Evolutionary conservation across 2,329 filamentous ascomycete genomes (phyloP).

Genomic region (Didymella keratinophila): DNA sequence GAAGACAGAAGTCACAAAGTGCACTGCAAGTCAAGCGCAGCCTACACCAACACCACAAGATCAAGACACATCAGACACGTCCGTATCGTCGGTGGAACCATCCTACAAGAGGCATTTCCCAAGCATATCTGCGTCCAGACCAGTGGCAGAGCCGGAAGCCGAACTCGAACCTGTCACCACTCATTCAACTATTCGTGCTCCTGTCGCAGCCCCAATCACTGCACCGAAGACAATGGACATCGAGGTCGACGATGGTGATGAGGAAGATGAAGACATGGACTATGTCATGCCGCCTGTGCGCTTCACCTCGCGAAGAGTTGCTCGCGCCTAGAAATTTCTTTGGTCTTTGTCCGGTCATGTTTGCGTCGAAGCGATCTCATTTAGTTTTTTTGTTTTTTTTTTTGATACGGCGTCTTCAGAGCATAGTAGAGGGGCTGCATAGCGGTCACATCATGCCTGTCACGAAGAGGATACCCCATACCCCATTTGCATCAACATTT

Average conservation of each 20-base stretch:
- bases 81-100: slow-evolving; percentile 26
- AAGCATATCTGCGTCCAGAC: slow-evolving; percentile 19
- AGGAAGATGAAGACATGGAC: slow-evolving; percentile 40
- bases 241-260: slow-evolving; percentile 49
- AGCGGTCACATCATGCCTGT: slow-evolving; percentile 9
- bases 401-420: slow-evolving; percentile 9
- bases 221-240: slow-evolving; percentile 41
- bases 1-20: slow-evolving; percentile 49
- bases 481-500: slow-evolving; percentile 8
- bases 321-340: slow-evolving; percentile 19
- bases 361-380: slow-evolving; percentile 43
- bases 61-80: slow-evolving; percentile 30
- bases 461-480: slow-evolving; percentile 20
- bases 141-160: slow-evolving; percentile 10
- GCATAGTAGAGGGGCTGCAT: slow-evolving; percentile 10
- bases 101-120: slow-evolving; percentile 28
- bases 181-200: slow-evolving; percentile 8
- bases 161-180: slow-evolving; percentile 17
- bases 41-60: slow-evolving; percentile 20
- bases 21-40: slow-evolving; percentile 28
- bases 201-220: slow-evolving; percentile 12
- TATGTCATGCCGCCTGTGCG: slow-evolving; percentile 50
- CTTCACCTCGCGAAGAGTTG: slow-evolving; percentile 42
- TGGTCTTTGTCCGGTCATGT: slow-evolving; percentile 16
- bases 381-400: not conserved